Evolutionary conservation across 495 filamentous ascomycete genomes (phyloP).

Genomic region (Trichodelitschia bisporula): DNA sequence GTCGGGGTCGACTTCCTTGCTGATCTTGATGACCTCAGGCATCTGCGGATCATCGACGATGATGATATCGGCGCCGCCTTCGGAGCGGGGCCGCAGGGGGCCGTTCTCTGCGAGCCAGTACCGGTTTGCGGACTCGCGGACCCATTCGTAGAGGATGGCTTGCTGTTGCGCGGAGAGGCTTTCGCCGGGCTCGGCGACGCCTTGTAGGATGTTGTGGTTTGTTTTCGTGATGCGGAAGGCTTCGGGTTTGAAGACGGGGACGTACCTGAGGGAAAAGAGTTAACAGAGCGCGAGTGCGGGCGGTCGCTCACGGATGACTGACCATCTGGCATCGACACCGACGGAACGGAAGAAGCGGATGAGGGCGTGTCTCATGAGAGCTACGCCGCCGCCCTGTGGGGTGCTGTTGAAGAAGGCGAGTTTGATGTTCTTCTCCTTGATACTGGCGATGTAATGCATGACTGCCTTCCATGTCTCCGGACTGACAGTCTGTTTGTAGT

Average conservation of each 20-base stretch:
- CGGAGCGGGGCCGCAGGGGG: slow-evolving; percentile 34
- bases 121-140: slow-evolving; percentile 45
- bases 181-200: slow-evolving; percentile 38
- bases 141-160: slow-evolving; percentile 40
- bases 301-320: no score
- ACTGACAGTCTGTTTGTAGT: slow-evolving; percentile 38
- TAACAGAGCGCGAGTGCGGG: slow-evolving; percentile 3
- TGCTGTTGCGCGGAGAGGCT: slow-evolving; percentile 36
- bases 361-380: slow-evolving; percentile 70
- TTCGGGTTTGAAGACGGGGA: slow-evolving; percentile 62
- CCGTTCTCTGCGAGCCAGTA: slow-evolving; percentile 53
- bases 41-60: slow-evolving; percentile 78
- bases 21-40: slow-evolving; percentile 56
- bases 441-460: slow-evolving; percentile 36
- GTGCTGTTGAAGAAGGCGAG: slow-evolving; percentile 74
- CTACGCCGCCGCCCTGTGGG: slow-evolving; percentile 71
- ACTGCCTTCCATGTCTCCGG: slow-evolving; percentile 41
- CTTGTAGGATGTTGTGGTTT: slow-evolving; percentile 83
- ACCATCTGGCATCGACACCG: slow-evolving; percentile 55
- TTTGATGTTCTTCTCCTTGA: slow-evolving; percentile 41
- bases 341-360: slow-evolving; percentile 44
- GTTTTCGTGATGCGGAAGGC: slow-evolving; percentile 78
- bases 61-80: slow-evolving; percentile 61
- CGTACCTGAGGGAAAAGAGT: slow-evolving; percentile 23
- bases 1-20: slow-evolving; percentile 44